A percentile compares a stretch with the other conserved stretches of the same genome.
Evolutionary conservation across 1,284 basidiomycete genomes (phyloP).

Genomic region (Laetiporus sulphureus): DNA sequence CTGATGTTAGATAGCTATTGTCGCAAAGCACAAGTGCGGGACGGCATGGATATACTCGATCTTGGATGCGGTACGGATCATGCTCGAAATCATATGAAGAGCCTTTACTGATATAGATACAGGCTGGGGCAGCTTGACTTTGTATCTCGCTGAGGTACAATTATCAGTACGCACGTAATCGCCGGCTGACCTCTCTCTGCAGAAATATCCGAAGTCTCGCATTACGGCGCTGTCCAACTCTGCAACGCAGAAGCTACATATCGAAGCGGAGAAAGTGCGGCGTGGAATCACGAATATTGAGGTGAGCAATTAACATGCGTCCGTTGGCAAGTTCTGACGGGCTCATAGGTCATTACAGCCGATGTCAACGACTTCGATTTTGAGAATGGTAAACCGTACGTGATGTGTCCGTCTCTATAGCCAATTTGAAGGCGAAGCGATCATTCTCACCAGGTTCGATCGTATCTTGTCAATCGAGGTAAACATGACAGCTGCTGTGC

Average conservation of each 20-base stretch:
- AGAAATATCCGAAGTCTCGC: conserved; percentile 67
- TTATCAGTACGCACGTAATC: background rate
- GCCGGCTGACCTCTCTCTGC: background rate
- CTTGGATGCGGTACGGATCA: conserved; percentile 54
- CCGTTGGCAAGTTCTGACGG: too few relatives aligned
- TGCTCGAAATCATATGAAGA: background rate
- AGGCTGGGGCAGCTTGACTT: conserved; percentile 71
- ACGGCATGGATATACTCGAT: conserved; percentile 66
- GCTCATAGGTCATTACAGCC: conserved; percentile 68
- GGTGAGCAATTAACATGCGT: too few relatives aligned
- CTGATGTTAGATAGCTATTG: conserved; percentile 71
- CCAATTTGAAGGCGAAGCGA: background rate
- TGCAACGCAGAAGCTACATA: conserved; percentile 62
- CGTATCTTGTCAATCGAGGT: conserved; percentile 72
- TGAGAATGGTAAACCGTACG: conserved; percentile 39
- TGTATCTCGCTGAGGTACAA: conserved; percentile 61
- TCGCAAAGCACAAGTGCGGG: conserved; percentile 55
- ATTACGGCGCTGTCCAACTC: conserved; percentile 71
- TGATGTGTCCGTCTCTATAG: conserved; percentile 7
- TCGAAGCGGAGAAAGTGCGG: conserved; percentile 48
- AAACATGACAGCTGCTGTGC: conserved; percentile 1
- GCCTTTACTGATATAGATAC: too few relatives aligned
- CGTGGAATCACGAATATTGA: conserved; percentile 54
- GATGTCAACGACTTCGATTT: conserved; percentile 70
- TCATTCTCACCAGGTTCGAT: conserved; percentile 47